A percentile compares a stretch with the other conserved stretches of the same genome.
Conservation (phyloP, 805 yeast genomes). For the Sugiyamaella qingdaonensis region DNA sequence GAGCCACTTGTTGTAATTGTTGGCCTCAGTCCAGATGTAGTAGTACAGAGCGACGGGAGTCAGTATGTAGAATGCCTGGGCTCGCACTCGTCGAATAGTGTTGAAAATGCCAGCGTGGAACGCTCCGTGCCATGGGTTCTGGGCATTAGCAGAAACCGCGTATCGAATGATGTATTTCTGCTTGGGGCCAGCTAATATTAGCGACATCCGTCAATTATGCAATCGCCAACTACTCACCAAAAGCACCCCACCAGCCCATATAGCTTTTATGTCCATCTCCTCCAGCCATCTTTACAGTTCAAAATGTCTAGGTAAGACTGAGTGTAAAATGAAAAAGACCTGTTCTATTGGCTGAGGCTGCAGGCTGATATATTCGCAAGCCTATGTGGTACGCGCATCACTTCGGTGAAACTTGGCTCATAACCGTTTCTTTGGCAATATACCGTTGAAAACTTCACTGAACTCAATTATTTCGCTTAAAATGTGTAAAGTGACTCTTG, state of each 20-base stretch:
- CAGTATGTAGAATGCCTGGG: constrained; percentile 72
- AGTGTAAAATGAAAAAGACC: background rate
- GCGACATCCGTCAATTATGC: background rate
- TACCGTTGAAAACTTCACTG: too few species aligned
- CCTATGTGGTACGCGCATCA: too few species aligned
- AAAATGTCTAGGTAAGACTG: background rate
- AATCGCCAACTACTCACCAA: constrained; percentile 46
- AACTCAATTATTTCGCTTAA: too few species aligned
- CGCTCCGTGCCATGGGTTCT: constrained; percentile 84
- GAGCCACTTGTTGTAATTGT: constrained; percentile 85
- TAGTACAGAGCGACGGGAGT: constrained; percentile 78
- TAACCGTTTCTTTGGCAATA: too few species aligned
- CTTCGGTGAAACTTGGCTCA: too few species aligned
- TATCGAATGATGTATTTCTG: constrained; percentile 54
- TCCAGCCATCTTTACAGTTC: constrained; percentile 52
- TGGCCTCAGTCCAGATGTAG: constrained; percentile 81
- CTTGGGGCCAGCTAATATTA: constrained; percentile 52
- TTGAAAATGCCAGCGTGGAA: constrained; percentile 85
- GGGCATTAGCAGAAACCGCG: constrained; percentile 90
- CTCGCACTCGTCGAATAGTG: constrained; percentile 87
- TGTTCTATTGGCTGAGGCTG: background rate
- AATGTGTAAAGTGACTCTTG: too few species aligned
- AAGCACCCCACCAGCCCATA: constrained; percentile 97
- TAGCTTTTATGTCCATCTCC: constrained; percentile 60
- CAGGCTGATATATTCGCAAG: too few species aligned